phyloP scores from a whole-genome alignment of 1,284 basidiomycete species.

The Fomitiporia mediterranea region DNA sequence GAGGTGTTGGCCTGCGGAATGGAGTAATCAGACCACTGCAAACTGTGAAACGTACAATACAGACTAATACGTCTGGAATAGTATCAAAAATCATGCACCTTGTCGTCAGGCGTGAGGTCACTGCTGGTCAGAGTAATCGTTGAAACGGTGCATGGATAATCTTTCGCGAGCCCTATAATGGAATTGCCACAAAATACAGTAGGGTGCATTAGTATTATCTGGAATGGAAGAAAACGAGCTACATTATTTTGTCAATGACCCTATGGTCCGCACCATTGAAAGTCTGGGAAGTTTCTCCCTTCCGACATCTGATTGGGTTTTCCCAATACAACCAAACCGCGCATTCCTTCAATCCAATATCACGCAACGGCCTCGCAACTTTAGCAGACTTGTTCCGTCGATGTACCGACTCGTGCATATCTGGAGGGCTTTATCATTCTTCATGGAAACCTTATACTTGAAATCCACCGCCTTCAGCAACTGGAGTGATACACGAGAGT shows the following conservation, averaged over 20 bases:
- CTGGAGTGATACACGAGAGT: conserved; percentile 68
- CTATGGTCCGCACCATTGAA: conserved; percentile 54
- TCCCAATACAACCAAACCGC: conserved; percentile 75
- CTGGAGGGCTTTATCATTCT: conserved; percentile 42
- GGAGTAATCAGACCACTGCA: conserved; percentile 7
- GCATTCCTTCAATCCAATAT: conserved; percentile 79
- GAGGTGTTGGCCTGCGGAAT: conserved; percentile 57
- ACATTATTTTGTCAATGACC: conserved; percentile 75
- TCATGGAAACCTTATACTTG: conserved; percentile 69
- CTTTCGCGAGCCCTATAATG: conserved; percentile 72
- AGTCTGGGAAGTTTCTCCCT: conserved; percentile 42
- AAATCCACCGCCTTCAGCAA: conserved; percentile 80
- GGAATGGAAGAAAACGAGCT: conserved; percentile 17
- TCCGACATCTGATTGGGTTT: conserved; percentile 47
- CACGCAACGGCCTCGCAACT: conserved; percentile 67
- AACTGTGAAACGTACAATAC: conserved; percentile 4
- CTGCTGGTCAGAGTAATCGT: conserved; percentile 81
- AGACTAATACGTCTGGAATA: conserved; percentile 66
- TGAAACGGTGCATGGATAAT: conserved; percentile 87
- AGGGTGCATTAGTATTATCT: neutral
- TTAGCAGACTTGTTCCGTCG: conserved; percentile 33
- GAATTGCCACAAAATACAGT: conserved; percentile 52
- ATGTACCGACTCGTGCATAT: conserved; percentile 23
- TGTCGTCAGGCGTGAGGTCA: conserved; percentile 72
- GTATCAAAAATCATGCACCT: conserved; percentile 48